Evolutionary conservation across 1,284 basidiomycete genomes (phyloP).

Genomic region (Earliella scabrosa): DNA sequence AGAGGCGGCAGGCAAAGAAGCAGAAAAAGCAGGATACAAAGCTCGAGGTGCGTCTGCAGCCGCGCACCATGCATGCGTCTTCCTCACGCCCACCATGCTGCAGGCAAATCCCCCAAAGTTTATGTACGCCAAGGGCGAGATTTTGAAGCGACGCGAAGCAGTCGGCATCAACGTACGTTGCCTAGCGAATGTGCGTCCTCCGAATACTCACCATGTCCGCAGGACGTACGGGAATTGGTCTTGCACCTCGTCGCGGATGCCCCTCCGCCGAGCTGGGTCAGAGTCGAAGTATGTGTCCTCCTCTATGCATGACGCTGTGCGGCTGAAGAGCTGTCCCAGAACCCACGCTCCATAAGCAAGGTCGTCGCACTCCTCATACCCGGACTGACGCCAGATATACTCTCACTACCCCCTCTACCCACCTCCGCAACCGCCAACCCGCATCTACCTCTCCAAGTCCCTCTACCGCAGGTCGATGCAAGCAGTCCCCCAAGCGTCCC

Average conservation of each 20-base stretch:
- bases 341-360: constrained; percentile 72
- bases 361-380: constrained; percentile 82
- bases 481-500: constrained; percentile 52
- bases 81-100: not conserved
- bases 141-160: constrained; percentile 69
- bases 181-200: too few relatives aligned
- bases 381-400: constrained; percentile 73
- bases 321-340: constrained; percentile 44
- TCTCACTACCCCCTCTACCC: constrained; percentile 70
- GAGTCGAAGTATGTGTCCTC: constrained; percentile 65
- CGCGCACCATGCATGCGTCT: constrained; percentile 7
- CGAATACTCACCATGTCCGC: not conserved
- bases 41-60: constrained; percentile 55
- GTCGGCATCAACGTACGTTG: constrained; percentile 74
- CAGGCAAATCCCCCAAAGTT: constrained; percentile 74
- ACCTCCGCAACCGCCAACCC: constrained; percentile 69
- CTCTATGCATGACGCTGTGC: too few relatives aligned
- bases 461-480: constrained; percentile 44
- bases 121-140: constrained; percentile 79
- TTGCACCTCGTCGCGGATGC: constrained; percentile 84
- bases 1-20: constrained; percentile 61
- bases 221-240: constrained; percentile 88
- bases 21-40: constrained; percentile 61
- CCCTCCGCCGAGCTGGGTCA: constrained; percentile 82
- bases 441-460: constrained; percentile 68